Conservation (phyloP, 2,329 filamentous ascomycete genomes). For the Penicillium sp. region DNA sequence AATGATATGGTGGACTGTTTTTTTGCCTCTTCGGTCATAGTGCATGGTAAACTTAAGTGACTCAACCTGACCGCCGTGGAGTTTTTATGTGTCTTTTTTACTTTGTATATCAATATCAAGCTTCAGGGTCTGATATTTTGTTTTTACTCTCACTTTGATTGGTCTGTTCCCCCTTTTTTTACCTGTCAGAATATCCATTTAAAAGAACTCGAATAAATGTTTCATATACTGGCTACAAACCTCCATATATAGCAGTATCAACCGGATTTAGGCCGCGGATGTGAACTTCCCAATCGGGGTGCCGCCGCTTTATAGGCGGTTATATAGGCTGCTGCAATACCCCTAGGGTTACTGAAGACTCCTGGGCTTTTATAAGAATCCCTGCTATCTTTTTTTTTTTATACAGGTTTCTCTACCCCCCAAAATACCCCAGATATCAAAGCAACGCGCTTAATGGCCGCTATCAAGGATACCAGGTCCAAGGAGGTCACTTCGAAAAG, state of each 20-base stretch:
- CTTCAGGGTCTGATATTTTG: slow-evolving; percentile 8
- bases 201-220: slow-evolving; percentile 6
- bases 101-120: slow-evolving; percentile 24
- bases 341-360: too few species aligned
- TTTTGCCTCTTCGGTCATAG: slow-evolving; percentile 14
- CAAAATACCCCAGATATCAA: too few species aligned
- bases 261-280: not conserved
- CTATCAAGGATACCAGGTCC: too few species aligned
- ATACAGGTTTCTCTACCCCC: too few species aligned
- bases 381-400: too few species aligned
- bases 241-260: not conserved
- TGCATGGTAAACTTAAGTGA: slow-evolving; percentile 21
- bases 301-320: not conserved
- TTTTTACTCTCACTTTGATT: slow-evolving; percentile 1
- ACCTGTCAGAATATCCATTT: slow-evolving; percentile 19
- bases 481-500: too few species aligned
- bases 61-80: slow-evolving; percentile 20
- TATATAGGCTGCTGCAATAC: too few species aligned
- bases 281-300: not conserved
- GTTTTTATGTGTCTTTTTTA: slow-evolving; percentile 24
- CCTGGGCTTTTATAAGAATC: too few species aligned
- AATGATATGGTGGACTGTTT: slow-evolving; percentile 10
- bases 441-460: too few species aligned
- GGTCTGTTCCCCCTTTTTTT: slow-evolving; percentile 6
- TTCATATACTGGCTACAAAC: not conserved